These are phyloP conservation scores for Sporothrix dimorphospora DNA, from an alignment of 2,329 filamentous ascomycete species.

Conservation along the genomic window DNA sequence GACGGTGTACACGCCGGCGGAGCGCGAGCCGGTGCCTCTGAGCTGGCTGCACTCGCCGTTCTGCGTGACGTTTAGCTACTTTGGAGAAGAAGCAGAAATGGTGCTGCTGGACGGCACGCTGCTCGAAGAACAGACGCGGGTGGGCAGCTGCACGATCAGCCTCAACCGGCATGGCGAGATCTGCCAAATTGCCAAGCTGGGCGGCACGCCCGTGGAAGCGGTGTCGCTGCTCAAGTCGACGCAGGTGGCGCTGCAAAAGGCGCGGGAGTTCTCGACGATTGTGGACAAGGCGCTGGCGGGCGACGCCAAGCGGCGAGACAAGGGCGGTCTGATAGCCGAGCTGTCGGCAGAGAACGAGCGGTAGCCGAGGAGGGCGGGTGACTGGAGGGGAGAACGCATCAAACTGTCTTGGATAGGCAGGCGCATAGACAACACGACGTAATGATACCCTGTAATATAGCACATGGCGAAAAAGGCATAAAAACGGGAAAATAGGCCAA, in stretches of 20 bases:
- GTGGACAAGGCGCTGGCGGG: constrained; percentile 74
- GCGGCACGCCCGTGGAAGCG: constrained; percentile 81
- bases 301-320: constrained; percentile 77
- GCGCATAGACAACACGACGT: constrained; percentile 27
- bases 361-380: constrained; percentile 43
- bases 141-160: constrained; percentile 76
- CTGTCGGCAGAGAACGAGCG: constrained; percentile 82
- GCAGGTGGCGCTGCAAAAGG: constrained; percentile 73
- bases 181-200: constrained; percentile 88
- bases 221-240: constrained; percentile 76
- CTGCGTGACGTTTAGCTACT: constrained; percentile 88
- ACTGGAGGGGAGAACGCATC: neutral
- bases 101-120: constrained; percentile 72
- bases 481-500: neutral
- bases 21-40: constrained; percentile 87
- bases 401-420: constrained; percentile 11
- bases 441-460: constrained; percentile 34
- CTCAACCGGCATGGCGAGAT: constrained; percentile 89
- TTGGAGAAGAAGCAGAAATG: constrained; percentile 70
- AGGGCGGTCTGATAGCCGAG: constrained; percentile 78
- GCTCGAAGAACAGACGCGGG: constrained; percentile 75
- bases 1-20: constrained; percentile 79
- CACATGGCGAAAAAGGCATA: constrained; percentile 20
- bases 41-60: constrained; percentile 92
- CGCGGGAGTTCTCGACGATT: constrained; percentile 75